phyloP scores from a whole-genome alignment of 768 basidiomycete species.

The Podaxis pistillaris region DNA sequence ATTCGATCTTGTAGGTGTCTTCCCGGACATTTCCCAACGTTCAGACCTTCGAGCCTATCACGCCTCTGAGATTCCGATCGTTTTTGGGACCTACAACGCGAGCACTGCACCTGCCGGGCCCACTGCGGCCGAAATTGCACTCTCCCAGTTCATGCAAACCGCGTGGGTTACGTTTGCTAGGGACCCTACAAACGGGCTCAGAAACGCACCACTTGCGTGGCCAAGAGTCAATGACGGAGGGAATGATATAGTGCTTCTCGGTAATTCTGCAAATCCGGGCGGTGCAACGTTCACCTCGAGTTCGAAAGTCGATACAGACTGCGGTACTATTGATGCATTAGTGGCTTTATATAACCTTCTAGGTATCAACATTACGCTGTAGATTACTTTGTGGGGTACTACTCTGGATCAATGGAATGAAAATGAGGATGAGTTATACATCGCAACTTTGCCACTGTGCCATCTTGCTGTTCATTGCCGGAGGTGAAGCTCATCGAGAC shows the following conservation, averaged over 20 bases:
- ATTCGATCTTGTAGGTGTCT: constrained; percentile 26
- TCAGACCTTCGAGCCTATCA: constrained; percentile 37
- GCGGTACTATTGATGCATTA: background rate
- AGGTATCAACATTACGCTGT: constrained; percentile 5
- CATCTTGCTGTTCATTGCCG: background rate
- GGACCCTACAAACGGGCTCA: constrained; percentile 14
- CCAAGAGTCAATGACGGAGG: constrained; percentile 5
- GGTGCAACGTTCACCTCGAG: constrained; percentile 4
- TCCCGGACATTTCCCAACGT: constrained; percentile 32
- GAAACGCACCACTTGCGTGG: constrained; percentile 1
- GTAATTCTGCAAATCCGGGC: background rate
- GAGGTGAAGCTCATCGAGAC: background rate
- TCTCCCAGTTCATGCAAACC: constrained; percentile 6
- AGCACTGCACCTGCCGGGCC: constrained; percentile 2
- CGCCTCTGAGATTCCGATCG: constrained; percentile 36
- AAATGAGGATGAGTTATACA: too few relatives aligned
- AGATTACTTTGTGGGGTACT: background rate
- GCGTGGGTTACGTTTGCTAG: constrained; percentile 17
- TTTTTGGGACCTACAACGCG: constrained; percentile 31
- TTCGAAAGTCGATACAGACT: background rate
- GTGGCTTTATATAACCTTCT: constrained; percentile 10
- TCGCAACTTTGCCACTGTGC: too few relatives aligned
- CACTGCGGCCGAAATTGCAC: constrained; percentile 6
- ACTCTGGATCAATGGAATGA: too few relatives aligned
- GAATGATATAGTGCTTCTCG: constrained; percentile 6